Conservation (phyloP, 2,329 filamentous ascomycete species). For the Leptodontidium sp. region DNA sequence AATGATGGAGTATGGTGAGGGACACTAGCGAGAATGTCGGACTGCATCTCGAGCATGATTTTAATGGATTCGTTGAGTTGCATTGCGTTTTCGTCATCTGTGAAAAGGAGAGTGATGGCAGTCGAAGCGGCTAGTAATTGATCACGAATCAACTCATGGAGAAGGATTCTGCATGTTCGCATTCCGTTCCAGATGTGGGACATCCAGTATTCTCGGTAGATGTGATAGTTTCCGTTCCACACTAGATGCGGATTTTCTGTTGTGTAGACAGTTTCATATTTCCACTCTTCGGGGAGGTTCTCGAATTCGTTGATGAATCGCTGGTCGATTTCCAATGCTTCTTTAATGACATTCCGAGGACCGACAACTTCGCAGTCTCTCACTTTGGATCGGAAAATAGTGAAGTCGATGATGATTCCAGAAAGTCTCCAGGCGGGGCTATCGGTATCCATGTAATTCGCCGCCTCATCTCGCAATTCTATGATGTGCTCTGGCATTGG, state of each 20-base stretch:
- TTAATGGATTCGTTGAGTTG: constrained; percentile 26
- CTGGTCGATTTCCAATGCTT: constrained; percentile 38
- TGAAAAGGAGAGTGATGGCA: constrained; percentile 26
- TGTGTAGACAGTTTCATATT: constrained; percentile 39
- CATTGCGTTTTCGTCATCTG: constrained; percentile 22
- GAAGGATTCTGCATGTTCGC: constrained; percentile 38
- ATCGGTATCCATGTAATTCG: constrained; percentile 47
- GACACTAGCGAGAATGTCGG: constrained; percentile 42
- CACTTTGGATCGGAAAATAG: constrained; percentile 38
- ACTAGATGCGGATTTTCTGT: constrained; percentile 38
- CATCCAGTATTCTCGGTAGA: constrained; percentile 42
- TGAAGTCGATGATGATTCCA: constrained; percentile 49
- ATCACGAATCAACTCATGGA: constrained; percentile 39
- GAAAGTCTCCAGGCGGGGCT: constrained; percentile 54
- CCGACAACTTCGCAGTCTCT: constrained; percentile 46
- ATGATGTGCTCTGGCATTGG: constrained; percentile 59
- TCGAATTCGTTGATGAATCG: constrained; percentile 32
- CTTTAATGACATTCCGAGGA: constrained; percentile 33
- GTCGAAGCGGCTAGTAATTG: constrained; percentile 31
- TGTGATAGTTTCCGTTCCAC: constrained; percentile 43
- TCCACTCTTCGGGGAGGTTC: constrained; percentile 35
- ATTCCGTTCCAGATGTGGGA: constrained; percentile 43
- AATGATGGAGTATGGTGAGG: constrained; percentile 35
- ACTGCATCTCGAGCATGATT: constrained; percentile 35
- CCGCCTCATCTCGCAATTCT: constrained; percentile 56